These are phyloP conservation scores for Isabelozyma pseudorhagii DNA, from an alignment of 805 yeast genomes.

Conservation along the genomic window DNA sequence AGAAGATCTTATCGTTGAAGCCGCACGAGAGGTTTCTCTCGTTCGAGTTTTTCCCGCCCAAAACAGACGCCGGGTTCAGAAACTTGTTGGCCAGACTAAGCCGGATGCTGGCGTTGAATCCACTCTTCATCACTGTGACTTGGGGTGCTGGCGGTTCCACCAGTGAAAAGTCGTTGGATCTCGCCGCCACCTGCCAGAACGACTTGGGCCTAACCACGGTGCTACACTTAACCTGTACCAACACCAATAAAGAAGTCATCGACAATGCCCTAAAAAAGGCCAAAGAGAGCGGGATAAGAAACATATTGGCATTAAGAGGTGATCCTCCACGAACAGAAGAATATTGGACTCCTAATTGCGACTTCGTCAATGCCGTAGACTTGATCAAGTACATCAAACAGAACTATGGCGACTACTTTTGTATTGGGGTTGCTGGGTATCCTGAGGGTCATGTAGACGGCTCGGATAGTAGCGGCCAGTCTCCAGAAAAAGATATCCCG, in stretches of 20 bases:
- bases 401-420: constrained; percentile 75
- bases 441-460: constrained; percentile 98
- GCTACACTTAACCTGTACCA: constrained; percentile 94
- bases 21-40: constrained; percentile 68
- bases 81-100: constrained; percentile 83
- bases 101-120: constrained; percentile 86
- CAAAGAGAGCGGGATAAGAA: constrained; percentile 72
- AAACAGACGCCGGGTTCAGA: constrained; percentile 83
- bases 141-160: constrained; percentile 99
- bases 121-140: constrained; percentile 86
- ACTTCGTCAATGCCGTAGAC: constrained; percentile 79
- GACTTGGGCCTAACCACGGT: constrained; percentile 86
- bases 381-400: constrained; percentile 75
- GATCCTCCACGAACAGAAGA: constrained; percentile 87
- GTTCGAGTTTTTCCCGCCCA: constrained; percentile 96
- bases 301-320: constrained; percentile 90
- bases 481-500: constrained; percentile 68
- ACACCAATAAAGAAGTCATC: constrained; percentile 71
- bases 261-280: constrained; percentile 78
- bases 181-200: constrained; percentile 73
- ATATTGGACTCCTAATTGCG: constrained; percentile 51
- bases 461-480: constrained; percentile 62
- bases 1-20: constrained; percentile 47
- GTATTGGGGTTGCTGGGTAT: constrained; percentile 96
- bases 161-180: constrained; percentile 76